These are phyloP conservation scores for Apostasia shenzhenica DNA, from an alignment of 106 monocot species.

Conservation along the genomic window DNA sequence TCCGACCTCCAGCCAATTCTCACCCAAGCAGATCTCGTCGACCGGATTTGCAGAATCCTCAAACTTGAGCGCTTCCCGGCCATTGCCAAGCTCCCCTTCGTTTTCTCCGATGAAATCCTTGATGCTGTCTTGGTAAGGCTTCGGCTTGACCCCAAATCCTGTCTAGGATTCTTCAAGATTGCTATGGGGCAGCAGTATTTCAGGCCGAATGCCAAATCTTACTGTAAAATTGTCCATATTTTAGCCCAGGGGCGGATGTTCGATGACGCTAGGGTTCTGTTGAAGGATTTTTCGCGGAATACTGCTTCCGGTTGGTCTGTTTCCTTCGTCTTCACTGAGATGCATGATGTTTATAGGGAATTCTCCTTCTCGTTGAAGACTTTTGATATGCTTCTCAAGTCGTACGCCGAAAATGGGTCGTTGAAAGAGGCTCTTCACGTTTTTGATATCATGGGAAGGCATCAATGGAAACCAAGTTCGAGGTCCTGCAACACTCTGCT, in stretches of 20 bases:
- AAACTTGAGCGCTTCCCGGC: slow-evolving; percentile 70
- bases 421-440: slow-evolving; percentile 61
- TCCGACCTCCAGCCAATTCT: slow-evolving; percentile 3
- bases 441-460: slow-evolving; percentile 77
- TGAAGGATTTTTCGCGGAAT: slow-evolving; percentile 30
- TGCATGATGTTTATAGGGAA: slow-evolving; percentile 53
- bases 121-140: slow-evolving; percentile 56
- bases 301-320: background rate
- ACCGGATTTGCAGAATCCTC: slow-evolving; percentile 63
- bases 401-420: slow-evolving; percentile 33
- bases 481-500: slow-evolving; percentile 75
- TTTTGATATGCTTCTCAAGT: slow-evolving; percentile 79
- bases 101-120: slow-evolving; percentile 62
- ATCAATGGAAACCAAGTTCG: slow-evolving; percentile 55
- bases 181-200: slow-evolving; percentile 35
- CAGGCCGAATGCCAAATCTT: slow-evolving; percentile 32
- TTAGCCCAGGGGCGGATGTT: slow-evolving; percentile 51
- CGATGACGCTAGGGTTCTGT: slow-evolving; percentile 29
- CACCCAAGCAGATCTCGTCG: slow-evolving; percentile 35
- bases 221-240: slow-evolving; percentile 68
- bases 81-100: slow-evolving; percentile 41
- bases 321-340: slow-evolving; percentile 41
- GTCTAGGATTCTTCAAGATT: slow-evolving; percentile 58
- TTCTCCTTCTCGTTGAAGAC: slow-evolving; percentile 65
- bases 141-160: slow-evolving; percentile 56